Evolutionary conservation across 164 flowering plant species (phyloP), one percentile per base, ranked within the genome.

Genomic region (Aristolochia contorta): DNA sequence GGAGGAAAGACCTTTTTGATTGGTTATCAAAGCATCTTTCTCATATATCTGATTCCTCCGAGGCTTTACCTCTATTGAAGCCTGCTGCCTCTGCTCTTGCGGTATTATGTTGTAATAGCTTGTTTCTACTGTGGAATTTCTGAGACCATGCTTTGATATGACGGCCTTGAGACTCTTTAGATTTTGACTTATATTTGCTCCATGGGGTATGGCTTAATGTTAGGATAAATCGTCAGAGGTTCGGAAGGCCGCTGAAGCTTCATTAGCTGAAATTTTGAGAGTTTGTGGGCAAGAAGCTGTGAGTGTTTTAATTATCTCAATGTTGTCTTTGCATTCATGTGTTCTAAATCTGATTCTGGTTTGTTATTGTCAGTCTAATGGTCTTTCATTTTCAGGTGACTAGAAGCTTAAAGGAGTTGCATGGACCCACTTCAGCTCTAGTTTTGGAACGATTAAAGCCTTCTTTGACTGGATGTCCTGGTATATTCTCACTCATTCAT

Each of bases 171-270:
- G 43, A 37, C 7, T 37, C 43, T 37, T 37, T 8, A 37, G 10
- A 8, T 3, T 4, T 37, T 37, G 1, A 37, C 43, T 37, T 37
- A 37, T 37, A 37, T 37, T 27, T 37, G 5, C 7, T 37, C 43
- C 43, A 37, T 37, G 43, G 43, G 43, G 43, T 37, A 10, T 10
- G 9, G 1, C 43, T 37, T 37, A 6, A 37, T 37, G 45, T 43
- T 68, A 94, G 99, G 99, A 94, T 67, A 94, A 94, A 77, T 89
- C 97, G 30, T 78, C 91, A 14, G 99, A 94, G 75, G 96, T 94
- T 66, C 88, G 99, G 21, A 94, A 94, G 76, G 92, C 99, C 54
- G 95, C 99, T n/a, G 99, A 94, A 76, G 73, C 81, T 32, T 89
- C 90, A 74, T 66, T 94, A 59, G 65, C 64, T 63, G 99, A 91